Evolutionary conservation across 352 stramenopile genomes (phyloP).

Genomic region (Phytophthora cryptogea): DNA sequence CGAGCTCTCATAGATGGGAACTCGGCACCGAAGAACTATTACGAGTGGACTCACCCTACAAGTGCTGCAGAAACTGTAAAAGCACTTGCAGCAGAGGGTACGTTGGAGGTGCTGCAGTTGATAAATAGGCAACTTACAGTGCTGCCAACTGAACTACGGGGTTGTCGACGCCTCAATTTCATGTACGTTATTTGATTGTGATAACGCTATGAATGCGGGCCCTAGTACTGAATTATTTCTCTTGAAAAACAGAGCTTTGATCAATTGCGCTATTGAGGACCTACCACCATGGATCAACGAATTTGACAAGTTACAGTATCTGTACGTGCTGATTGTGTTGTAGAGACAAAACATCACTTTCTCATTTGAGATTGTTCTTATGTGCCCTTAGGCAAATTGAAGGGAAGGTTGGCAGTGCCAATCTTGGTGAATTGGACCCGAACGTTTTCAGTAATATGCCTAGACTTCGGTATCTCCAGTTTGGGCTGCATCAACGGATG

Average conservation of each 20-base stretch:
- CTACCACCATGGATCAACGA: slow-evolving; percentile 29
- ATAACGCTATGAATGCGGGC: neutral
- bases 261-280: slow-evolving; percentile 28
- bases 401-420: slow-evolving; percentile 21
- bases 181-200: slow-evolving; percentile 29
- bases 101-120: slow-evolving; percentile 31
- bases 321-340: slow-evolving; percentile 23
- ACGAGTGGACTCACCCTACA: slow-evolving; percentile 32
- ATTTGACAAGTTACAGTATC: slow-evolving; percentile 38
- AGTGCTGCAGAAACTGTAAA: slow-evolving; percentile 25
- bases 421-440: slow-evolving; percentile 22
- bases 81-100: slow-evolving; percentile 19
- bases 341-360: neutral
- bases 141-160: slow-evolving; percentile 29
- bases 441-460: slow-evolving; percentile 36
- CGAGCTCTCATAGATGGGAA: slow-evolving; percentile 31
- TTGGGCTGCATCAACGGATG: slow-evolving; percentile 30
- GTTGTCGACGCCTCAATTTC: slow-evolving; percentile 33
- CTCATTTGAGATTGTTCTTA: neutral
- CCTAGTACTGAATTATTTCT: neutral
- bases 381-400: slow-evolving; percentile 37
- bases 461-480: slow-evolving; percentile 33
- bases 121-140: slow-evolving; percentile 30
- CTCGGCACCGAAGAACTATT: slow-evolving; percentile 25
- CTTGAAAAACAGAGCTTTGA: slow-evolving; percentile 17